Conservation (phyloP, 805 yeast species). For the Wickerhamiella australiensis region DNA sequence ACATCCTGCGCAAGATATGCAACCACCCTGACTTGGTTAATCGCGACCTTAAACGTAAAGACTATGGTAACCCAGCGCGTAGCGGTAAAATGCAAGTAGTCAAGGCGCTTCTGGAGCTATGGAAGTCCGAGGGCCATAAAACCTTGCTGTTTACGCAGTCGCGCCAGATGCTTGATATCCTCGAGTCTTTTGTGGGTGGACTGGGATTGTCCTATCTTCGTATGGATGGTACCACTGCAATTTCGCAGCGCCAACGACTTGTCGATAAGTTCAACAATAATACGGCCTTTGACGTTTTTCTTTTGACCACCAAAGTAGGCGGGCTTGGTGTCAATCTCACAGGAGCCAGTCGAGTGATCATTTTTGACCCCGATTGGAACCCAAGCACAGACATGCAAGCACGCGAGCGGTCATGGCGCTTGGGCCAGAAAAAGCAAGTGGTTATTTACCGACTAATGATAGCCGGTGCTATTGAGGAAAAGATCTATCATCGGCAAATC, state of each 20-base stretch:
- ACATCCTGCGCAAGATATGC: conserved; percentile 79
- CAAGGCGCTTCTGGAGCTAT: conserved; percentile 54
- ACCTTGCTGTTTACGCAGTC: conserved; percentile 86
- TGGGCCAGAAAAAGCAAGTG: conserved; percentile 89
- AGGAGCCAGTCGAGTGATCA: conserved; percentile 89
- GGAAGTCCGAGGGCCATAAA: conserved; percentile 69
- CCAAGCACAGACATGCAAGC: conserved; percentile 97
- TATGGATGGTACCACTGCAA: conserved; percentile 92
- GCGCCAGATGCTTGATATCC: conserved; percentile 80
- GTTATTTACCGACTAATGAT: conserved; percentile 83
- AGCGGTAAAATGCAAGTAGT: conserved; percentile 92
- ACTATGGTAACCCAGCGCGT: conserved; percentile 35
- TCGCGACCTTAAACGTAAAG: conserved; percentile 29
- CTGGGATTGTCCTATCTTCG: conserved; percentile 46
- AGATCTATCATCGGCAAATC: conserved; percentile 91
- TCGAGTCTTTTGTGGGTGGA: conserved; percentile 50
- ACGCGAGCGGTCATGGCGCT: conserved; percentile 91
- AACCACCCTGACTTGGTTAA: conserved; percentile 85
- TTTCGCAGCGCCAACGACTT: conserved; percentile 57
- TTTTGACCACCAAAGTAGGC: conserved; percentile 89
- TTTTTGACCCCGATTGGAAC: conserved; percentile 97
- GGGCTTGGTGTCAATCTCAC: conserved; percentile 90
- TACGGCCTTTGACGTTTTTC: conserved; percentile 46
- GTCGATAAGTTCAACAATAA: conserved; percentile 72
- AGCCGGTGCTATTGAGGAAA: conserved; percentile 92